A percentile compares a stretch with the other conserved stretches of the same genome.
Evolutionary conservation across 2,329 filamentous ascomycete species (phyloP).

Genomic region (Magnaporthiopsis incrustans): DNA sequence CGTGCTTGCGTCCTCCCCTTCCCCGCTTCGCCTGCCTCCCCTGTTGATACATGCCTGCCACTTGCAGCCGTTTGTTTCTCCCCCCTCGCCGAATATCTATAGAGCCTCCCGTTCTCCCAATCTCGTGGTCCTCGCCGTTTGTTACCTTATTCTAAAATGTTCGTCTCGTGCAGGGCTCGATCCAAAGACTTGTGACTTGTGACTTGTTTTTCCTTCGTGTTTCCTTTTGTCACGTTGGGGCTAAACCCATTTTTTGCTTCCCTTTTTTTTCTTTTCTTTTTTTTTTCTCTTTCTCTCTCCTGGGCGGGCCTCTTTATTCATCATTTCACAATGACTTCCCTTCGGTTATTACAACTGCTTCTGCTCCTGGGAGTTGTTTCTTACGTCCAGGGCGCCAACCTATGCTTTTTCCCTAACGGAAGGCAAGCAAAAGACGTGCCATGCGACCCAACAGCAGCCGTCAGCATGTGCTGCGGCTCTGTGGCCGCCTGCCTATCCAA

Average conservation of each 20-base stretch:
- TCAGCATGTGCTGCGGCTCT: slow-evolving; percentile 14
- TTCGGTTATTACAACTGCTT: slow-evolving; percentile 1
- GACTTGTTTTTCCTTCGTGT: neutral
- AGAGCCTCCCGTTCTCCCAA: neutral
- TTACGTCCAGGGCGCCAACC: slow-evolving; percentile 1
- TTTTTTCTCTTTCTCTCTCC: neutral
- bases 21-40: neutral
- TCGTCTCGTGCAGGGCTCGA: neutral
- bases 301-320: neutral
- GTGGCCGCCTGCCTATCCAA: slow-evolving; percentile 10
- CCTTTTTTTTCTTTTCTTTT: neutral
- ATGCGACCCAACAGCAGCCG: slow-evolving; percentile 11
- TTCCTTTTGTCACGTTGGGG: neutral
- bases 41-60: neutral
- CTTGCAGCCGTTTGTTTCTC: neutral
- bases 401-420: slow-evolving; percentile 12
- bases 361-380: slow-evolving; percentile 5
- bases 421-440: slow-evolving; percentile 17
- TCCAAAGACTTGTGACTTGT: neutral
- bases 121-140: neutral
- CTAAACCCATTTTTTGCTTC: neutral
- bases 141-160: neutral
- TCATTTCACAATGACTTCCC: neutral
- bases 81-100: neutral
- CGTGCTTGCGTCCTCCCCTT: neutral